A percentile compares a stretch with the other conserved stretches of the same genome.
phyloP scores from a whole-genome alignment of 2,329 filamentous ascomycete species.

The Colletotrichum somersetense region DNA sequence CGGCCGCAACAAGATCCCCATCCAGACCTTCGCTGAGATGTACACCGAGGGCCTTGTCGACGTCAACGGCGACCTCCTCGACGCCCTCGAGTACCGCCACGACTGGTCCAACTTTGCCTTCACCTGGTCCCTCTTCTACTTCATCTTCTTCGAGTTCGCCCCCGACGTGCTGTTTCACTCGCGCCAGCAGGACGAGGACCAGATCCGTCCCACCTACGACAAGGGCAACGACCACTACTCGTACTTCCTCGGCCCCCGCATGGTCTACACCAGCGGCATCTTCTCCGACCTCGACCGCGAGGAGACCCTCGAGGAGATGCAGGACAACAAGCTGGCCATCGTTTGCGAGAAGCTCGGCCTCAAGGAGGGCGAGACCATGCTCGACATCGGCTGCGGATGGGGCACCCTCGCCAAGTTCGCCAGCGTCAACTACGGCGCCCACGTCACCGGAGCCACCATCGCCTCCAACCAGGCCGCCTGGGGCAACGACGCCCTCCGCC shows the following conservation, averaged over 20 bases:
- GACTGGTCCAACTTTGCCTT: conserved; percentile 98
- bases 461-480: conserved; percentile 96
- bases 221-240: conserved; percentile 98
- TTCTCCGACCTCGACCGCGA: conserved; percentile 90
- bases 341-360: conserved; percentile 97
- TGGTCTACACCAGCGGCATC: conserved; percentile 98
- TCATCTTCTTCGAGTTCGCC: conserved; percentile 88
- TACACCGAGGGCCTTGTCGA: conserved; percentile 96
- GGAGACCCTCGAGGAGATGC: conserved; percentile 92
- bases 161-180: conserved; percentile 95
- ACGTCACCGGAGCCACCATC: conserved; percentile 90
- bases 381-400: conserved; percentile 98
- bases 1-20: conserved; percentile 84
- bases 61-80: conserved; percentile 93
- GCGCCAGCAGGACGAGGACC: conserved; percentile 94
- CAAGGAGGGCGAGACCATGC: conserved; percentile 82
- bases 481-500: conserved; percentile 91
- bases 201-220: conserved; percentile 98
- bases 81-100: conserved; percentile 92
- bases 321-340: conserved; percentile 96
- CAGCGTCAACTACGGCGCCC: conserved; percentile 89
- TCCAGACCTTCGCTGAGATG: conserved; percentile 97
- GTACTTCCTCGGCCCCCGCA: conserved; percentile 98
- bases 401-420: conserved; percentile 95
- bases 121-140: conserved; percentile 86